A percentile compares a stretch with the other conserved stretches of the same genome.
Evolutionary conservation across 2,329 filamentous ascomycete genomes (phyloP).

Genomic region (Ploettnerulaceae sp.): DNA sequence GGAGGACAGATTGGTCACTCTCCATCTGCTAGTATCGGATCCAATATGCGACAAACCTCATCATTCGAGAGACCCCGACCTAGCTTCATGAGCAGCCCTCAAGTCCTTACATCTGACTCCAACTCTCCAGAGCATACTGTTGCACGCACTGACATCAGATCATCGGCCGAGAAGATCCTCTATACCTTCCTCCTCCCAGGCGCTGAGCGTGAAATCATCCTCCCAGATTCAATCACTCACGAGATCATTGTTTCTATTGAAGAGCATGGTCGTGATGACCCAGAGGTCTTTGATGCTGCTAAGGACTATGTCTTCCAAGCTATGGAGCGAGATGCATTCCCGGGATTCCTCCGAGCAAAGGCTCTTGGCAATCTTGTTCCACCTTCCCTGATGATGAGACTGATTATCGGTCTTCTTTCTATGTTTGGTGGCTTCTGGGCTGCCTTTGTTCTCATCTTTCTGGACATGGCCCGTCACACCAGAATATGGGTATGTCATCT

Average conservation of each 20-base stretch:
- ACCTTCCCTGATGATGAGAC: constrained; percentile 76
- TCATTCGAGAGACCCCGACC: constrained; percentile 40
- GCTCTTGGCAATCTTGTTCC: constrained; percentile 94
- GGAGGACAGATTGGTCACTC: constrained; percentile 47
- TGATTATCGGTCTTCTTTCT: constrained; percentile 78
- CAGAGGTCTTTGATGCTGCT: constrained; percentile 92
- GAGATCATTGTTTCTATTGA: constrained; percentile 87
- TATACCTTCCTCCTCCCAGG: constrained; percentile 94
- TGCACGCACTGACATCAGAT: constrained; percentile 81
- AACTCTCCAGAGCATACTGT: constrained; percentile 81
- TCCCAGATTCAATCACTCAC: constrained; percentile 80
- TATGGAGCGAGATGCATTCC: constrained; percentile 99
- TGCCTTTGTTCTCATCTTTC: constrained; percentile 87
- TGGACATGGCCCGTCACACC: constrained; percentile 67
- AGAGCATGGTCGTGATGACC: constrained; percentile 86
- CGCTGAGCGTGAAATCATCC: constrained; percentile 92
- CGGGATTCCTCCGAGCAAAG: constrained; percentile 91
- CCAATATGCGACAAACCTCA: constrained; percentile 42
- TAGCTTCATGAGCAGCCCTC: constrained; percentile 57
- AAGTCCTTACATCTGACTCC: constrained; percentile 65
- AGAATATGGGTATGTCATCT: constrained; percentile 72
- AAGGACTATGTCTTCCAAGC: constrained; percentile 99
- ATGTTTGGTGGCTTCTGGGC: constrained; percentile 95
- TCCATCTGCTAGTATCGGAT: constrained; percentile 42
- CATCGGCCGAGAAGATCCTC: constrained; percentile 96